Percentiles rank a stretch among this genome's conserved stretches.
Evolutionary conservation across 495 filamentous ascomycete species (phyloP).

Genomic region (Penicillium manginii): DNA sequence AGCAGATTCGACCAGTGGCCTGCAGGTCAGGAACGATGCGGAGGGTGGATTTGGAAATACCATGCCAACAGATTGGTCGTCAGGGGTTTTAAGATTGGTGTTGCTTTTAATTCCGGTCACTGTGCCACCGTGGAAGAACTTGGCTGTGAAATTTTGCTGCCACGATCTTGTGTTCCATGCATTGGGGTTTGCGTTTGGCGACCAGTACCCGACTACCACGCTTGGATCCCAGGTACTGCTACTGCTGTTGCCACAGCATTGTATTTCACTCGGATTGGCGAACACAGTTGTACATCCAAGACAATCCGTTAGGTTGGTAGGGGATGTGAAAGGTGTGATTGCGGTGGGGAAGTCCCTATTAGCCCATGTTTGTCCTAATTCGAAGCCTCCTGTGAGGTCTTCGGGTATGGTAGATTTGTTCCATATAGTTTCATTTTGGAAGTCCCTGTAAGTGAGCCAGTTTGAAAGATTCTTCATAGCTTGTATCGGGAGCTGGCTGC

Average conservation of each 20-base stretch:
- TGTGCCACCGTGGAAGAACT: slow-evolving; percentile 33
- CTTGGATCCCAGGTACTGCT: slow-evolving; percentile 8
- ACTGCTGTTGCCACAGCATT: slow-evolving; percentile 38
- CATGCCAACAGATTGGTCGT: slow-evolving; percentile 8
- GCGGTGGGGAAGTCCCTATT: slow-evolving; percentile 3
- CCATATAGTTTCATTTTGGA: slow-evolving; percentile 19
- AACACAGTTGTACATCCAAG: slow-evolving; percentile 28
- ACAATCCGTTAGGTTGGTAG: slow-evolving; percentile 9
- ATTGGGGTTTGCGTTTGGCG: slow-evolving; percentile 16
- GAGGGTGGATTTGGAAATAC: slow-evolving; percentile 28
- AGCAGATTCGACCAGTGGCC: slow-evolving; percentile 36
- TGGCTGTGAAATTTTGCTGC: slow-evolving; percentile 36
- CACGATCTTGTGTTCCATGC: slow-evolving; percentile 15
- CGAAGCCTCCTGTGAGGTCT: slow-evolving; percentile 14
- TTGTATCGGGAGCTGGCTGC: slow-evolving; percentile 18
- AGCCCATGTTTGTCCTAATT: slow-evolving; percentile 12
- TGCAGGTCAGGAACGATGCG: slow-evolving; percentile 35
- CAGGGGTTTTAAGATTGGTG: not conserved
- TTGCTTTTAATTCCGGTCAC: slow-evolving; percentile 12
- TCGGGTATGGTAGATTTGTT: slow-evolving; percentile 20
- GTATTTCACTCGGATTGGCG: slow-evolving; percentile 21
- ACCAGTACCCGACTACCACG: slow-evolving; percentile 36
- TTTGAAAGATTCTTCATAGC: slow-evolving; percentile 19
- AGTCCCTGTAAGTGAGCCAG: slow-evolving; percentile 28
- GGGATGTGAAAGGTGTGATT: not conserved